Conservation (phyloP, 805 yeast genomes). For the Priceomyces fermenticarens region DNA sequence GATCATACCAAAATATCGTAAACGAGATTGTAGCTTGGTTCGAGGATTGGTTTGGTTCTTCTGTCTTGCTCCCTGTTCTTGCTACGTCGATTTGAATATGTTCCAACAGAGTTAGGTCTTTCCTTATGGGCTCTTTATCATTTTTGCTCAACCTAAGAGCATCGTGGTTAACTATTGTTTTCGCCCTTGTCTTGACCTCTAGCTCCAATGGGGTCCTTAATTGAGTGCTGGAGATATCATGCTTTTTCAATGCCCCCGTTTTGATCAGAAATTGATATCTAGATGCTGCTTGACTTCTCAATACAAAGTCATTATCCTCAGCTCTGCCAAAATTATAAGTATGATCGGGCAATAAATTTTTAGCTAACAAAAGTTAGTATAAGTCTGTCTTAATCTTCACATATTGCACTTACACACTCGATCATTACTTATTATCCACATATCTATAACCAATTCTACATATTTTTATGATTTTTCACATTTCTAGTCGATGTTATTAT, state of each 20-base stretch:
- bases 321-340: constrained; percentile 27
- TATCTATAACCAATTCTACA: too few species aligned
- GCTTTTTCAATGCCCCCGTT: constrained; percentile 9
- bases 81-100: constrained; percentile 7
- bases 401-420: too few species aligned
- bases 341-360: constrained; percentile 7
- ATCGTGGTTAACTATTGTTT: constrained; percentile 25
- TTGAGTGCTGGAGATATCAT: background rate
- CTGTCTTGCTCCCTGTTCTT: background rate
- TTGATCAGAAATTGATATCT: constrained; percentile 24
- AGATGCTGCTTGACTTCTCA: constrained; percentile 29
- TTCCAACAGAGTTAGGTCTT: constrained; percentile 3
- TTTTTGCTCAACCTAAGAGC: constrained; percentile 5
- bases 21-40: constrained; percentile 8
- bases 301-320: constrained; percentile 22
- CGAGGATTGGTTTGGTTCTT: background rate
- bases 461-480: too few species aligned
- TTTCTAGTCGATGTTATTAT: too few species aligned
- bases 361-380: constrained; percentile 2
- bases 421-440: too few species aligned
- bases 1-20: constrained; percentile 18
- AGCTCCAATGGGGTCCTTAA: constrained; percentile 16
- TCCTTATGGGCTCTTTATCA: background rate
- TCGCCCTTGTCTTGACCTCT: constrained; percentile 26
- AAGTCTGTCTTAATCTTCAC: background rate